Percentiles rank a stretch among this genome's conserved stretches.
Conservation (phyloP, 345 rosid genomes). For the Hevea brasiliensis region DNA sequence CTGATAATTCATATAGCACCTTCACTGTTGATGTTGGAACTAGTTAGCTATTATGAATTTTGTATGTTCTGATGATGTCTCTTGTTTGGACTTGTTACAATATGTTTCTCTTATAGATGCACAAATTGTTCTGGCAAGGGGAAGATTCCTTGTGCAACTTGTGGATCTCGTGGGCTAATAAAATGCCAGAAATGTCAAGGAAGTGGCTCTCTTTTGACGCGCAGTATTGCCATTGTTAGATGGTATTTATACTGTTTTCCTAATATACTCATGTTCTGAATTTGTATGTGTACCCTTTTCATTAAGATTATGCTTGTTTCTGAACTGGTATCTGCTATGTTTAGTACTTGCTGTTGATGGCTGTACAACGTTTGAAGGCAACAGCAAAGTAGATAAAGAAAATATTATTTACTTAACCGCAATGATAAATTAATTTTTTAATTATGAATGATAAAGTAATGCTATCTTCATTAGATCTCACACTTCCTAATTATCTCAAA, state of each 20-base stretch:
- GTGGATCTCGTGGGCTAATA: constrained; percentile 82
- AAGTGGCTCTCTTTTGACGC: constrained; percentile 70
- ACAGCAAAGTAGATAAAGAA: background rate
- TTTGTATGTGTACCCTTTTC: background rate
- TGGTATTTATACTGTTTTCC: constrained; percentile 47
- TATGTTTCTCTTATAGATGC: constrained; percentile 49
- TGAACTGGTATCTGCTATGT: background rate
- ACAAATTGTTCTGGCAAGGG: constrained; percentile 73
- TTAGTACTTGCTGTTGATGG: background rate
- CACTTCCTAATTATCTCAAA: background rate
- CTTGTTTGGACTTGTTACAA: background rate
- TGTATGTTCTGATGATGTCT: background rate
- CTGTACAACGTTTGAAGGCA: background rate
- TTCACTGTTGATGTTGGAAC: constrained; percentile 2
- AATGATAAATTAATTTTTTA: background rate
- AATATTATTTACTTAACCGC: background rate
- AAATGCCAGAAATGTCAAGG: constrained; percentile 66
- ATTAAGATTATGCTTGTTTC: background rate
- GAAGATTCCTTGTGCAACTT: constrained; percentile 70
- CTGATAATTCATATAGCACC: background rate
- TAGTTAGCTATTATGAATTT: background rate
- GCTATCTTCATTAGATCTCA: background rate
- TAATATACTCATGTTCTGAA: background rate
- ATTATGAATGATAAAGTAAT: background rate
- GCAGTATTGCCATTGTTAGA: constrained; percentile 56